Conservation (phyloP, 192 early-diverging fungal genomes). For the Podila verticillata region DNA sequence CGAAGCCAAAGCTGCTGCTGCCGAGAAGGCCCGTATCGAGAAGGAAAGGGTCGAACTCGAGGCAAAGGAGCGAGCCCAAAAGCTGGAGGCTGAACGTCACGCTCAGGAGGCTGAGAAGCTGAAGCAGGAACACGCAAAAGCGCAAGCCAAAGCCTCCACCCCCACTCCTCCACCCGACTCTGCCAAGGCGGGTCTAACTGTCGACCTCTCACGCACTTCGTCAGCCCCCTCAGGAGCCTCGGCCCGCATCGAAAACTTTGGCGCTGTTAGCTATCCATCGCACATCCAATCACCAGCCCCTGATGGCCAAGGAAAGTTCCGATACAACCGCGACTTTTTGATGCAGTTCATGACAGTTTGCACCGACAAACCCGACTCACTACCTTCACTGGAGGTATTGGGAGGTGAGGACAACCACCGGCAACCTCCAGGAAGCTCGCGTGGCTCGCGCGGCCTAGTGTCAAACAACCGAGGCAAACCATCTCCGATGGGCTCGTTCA, state of each 20-base stretch:
- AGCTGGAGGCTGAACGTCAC: neutral
- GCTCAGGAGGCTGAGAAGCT: constrained; percentile 40
- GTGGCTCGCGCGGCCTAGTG: constrained; percentile 38
- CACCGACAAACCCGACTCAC: constrained; percentile 66
- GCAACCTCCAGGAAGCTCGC: constrained; percentile 25
- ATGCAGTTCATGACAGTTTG: constrained; percentile 78
- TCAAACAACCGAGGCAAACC: constrained; percentile 49
- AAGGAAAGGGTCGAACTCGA: constrained; percentile 12
- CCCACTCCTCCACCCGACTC: constrained; percentile 19
- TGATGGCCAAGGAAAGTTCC: constrained; percentile 67
- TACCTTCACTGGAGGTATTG: constrained; percentile 60
- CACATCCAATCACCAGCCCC: constrained; percentile 66
- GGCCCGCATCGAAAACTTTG: constrained; percentile 59
- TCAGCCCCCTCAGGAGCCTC: constrained; percentile 55
- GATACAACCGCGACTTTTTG: constrained; percentile 81
- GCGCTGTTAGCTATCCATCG: constrained; percentile 55
- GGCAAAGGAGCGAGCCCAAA: constrained; percentile 21
- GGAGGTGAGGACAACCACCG: constrained; percentile 57
- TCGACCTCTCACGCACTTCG: constrained; percentile 50
- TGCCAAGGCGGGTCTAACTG: constrained; percentile 39
- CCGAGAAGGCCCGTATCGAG: constrained; percentile 26
- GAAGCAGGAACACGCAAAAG: constrained; percentile 24
- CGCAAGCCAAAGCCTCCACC: constrained; percentile 8
- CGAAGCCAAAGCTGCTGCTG: constrained; percentile 20
- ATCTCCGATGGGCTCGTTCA: constrained; percentile 49